These are phyloP conservation scores for Scheffersomyces ergatensis DNA, from an alignment of 805 yeast genomes.

Conservation along the genomic window DNA sequence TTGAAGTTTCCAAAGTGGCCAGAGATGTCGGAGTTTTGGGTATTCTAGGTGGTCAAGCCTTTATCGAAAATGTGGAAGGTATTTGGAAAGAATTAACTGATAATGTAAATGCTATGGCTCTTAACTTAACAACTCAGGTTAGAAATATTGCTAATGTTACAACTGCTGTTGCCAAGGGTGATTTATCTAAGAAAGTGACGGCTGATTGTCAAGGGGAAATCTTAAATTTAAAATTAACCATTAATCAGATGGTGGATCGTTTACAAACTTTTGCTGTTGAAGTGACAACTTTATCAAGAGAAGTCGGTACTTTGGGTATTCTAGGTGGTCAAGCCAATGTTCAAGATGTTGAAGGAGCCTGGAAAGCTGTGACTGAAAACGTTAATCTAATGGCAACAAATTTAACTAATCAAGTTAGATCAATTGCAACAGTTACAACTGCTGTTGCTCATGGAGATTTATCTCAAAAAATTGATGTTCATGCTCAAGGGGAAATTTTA, in stretches of 20 bases:
- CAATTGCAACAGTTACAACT: constrained; percentile 86
- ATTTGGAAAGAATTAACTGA: constrained; percentile 87
- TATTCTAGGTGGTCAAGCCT: constrained; percentile 84
- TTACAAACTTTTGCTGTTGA: constrained; percentile 46
- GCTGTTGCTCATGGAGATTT: constrained; percentile 91
- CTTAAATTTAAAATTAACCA: constrained; percentile 44
- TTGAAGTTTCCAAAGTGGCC: constrained; percentile 84
- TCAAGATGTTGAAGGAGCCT: constrained; percentile 50
- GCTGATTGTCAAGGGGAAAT: constrained; percentile 78
- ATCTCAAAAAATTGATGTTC: constrained; percentile 81
- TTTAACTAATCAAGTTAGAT: constrained; percentile 73
- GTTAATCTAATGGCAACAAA: constrained; percentile 48
- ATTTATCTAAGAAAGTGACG: constrained; percentile 74
- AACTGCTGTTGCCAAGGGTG: constrained; percentile 85
- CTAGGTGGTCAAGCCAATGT: constrained; percentile 51
- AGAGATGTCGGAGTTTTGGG: constrained; percentile 91
- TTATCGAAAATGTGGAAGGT: constrained; percentile 75
- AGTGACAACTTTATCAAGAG: constrained; percentile 45
- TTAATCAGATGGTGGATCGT: constrained; percentile 51
- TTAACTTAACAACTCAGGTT: constrained; percentile 83
- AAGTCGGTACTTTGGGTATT: constrained; percentile 47
- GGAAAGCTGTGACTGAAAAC: constrained; percentile 49
- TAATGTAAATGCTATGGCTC: constrained; percentile 87
- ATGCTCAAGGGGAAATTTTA: constrained; percentile 86
- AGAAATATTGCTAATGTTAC: constrained; percentile 86